These are phyloP conservation scores for Tetrapyrgos nigripes DNA, from an alignment of 1,284 basidiomycete species.

Conservation along the genomic window DNA sequence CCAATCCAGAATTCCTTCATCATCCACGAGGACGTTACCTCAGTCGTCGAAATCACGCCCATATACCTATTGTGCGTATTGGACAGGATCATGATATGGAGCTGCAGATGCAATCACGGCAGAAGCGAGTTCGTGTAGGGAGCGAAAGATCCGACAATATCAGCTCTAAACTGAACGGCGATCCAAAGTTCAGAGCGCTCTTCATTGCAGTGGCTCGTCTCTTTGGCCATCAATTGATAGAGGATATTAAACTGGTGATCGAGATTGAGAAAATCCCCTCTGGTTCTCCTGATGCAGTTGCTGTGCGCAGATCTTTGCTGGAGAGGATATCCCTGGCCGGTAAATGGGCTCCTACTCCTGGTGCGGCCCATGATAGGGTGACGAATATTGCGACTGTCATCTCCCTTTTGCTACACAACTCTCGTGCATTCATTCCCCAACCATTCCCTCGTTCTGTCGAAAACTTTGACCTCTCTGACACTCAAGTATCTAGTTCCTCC, in stretches of 20 bases:
- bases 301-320: slow-evolving; percentile 37
- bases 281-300: slow-evolving; percentile 32
- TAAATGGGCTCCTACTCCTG: slow-evolving; percentile 75
- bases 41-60: too few relatives aligned
- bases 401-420: slow-evolving; percentile 53
- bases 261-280: slow-evolving; percentile 34
- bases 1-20: slow-evolving; percentile 39
- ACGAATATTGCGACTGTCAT: slow-evolving; percentile 72
- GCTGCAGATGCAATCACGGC: slow-evolving; percentile 19
- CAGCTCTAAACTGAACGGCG: slow-evolving; percentile 44
- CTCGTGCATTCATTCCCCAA: slow-evolving; percentile 26
- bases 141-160: slow-evolving; percentile 41
- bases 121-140: slow-evolving; percentile 19
- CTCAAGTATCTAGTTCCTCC: slow-evolving; percentile 30
- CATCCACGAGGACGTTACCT: slow-evolving; percentile 18
- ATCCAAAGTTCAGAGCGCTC: slow-evolving; percentile 61
- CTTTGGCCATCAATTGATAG: slow-evolving; percentile 56
- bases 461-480: slow-evolving; percentile 16
- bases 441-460: slow-evolving; percentile 22
- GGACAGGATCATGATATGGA: slow-evolving; percentile 17
- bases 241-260: slow-evolving; percentile 50
- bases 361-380: slow-evolving; percentile 61
- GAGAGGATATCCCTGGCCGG: slow-evolving; percentile 58
- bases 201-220: slow-evolving; percentile 68
- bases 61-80: too few relatives aligned